These are phyloP conservation scores for Chaetoceros muelleri DNA, from an alignment of 108 stramenopile genomes.

Conservation along the genomic window DNA sequence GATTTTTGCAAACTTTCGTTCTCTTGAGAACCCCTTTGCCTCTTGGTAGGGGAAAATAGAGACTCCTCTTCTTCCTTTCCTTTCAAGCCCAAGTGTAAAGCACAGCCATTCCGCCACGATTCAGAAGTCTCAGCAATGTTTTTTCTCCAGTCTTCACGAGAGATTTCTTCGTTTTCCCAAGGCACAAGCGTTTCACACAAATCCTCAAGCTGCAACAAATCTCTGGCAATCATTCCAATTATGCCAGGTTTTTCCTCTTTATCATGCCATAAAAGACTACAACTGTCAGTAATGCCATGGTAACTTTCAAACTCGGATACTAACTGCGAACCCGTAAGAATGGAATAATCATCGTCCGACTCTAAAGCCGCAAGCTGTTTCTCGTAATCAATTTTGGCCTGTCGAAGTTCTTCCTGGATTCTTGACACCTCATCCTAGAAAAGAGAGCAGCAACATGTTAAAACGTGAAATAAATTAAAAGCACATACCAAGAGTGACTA, in stretches of 20 bases:
- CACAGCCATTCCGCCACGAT: conserved; percentile 40
- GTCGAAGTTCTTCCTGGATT: conserved; percentile 34
- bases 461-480: too few relatives aligned
- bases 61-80: conserved; percentile 32
- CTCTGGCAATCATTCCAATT: conserved; percentile 39
- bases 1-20: neutral
- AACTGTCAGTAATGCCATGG: neutral
- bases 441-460: too few relatives aligned
- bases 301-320: neutral
- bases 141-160: conserved; percentile 43
- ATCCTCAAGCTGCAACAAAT: conserved; percentile 52
- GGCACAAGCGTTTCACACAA: conserved; percentile 44
- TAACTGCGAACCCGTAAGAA: conserved; percentile 15
- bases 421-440: conserved; percentile 43
- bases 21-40: conserved; percentile 2
- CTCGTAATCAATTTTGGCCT: conserved; percentile 14
- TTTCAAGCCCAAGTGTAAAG: conserved; percentile 8
- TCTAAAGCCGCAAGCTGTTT: conserved; percentile 18
- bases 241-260: conserved; percentile 36
- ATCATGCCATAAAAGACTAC: conserved; percentile 18
- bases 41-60: neutral
- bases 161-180: conserved; percentile 31
- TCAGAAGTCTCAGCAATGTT: conserved; percentile 37
- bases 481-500: too few relatives aligned
- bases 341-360: neutral